Conservation (phyloP, 2,329 filamentous ascomycete species). For the Colletotrichum melonis region DNA sequence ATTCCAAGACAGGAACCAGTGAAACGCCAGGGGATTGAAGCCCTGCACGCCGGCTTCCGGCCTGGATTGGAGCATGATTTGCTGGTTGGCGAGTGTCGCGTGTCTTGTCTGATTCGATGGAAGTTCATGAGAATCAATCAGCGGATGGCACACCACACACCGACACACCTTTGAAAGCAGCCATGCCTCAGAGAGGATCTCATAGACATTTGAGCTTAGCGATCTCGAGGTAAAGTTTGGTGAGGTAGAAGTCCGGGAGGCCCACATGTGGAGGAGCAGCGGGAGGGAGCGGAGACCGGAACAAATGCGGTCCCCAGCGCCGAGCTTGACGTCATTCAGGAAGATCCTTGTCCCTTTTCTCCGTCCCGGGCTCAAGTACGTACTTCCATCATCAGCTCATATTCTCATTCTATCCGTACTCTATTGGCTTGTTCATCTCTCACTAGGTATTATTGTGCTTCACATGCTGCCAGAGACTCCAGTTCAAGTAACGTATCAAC, state of each 20-base stretch:
- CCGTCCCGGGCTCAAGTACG: neutral
- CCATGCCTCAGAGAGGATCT: neutral
- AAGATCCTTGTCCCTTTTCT: neutral
- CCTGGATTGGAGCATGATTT: neutral
- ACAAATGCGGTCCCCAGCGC: conserved; percentile 14
- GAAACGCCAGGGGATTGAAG: conserved; percentile 3
- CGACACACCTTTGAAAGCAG: conserved; percentile 13
- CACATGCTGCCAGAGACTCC: neutral
- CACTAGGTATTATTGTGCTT: neutral
- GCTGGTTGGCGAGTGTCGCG: conserved; percentile 1
- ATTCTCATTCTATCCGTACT: too few species aligned
- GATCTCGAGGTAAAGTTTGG: too few species aligned
- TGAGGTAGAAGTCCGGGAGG: neutral
- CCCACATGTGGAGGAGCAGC: neutral
- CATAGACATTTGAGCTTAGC: neutral
- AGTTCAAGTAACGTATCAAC: neutral
- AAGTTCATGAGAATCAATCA: neutral
- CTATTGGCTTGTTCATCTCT: too few species aligned
- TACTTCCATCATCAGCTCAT: neutral
- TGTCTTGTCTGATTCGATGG: conserved; percentile 4
- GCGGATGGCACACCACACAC: conserved; percentile 3
- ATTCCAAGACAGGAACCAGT: neutral
- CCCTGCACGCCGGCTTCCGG: neutral
- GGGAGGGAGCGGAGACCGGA: neutral
- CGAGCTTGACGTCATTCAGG: conserved; percentile 24